These are phyloP conservation scores for Aspergillus taichungensis DNA, from an alignment of 495 filamentous ascomycete species.

Conservation along the genomic window DNA sequence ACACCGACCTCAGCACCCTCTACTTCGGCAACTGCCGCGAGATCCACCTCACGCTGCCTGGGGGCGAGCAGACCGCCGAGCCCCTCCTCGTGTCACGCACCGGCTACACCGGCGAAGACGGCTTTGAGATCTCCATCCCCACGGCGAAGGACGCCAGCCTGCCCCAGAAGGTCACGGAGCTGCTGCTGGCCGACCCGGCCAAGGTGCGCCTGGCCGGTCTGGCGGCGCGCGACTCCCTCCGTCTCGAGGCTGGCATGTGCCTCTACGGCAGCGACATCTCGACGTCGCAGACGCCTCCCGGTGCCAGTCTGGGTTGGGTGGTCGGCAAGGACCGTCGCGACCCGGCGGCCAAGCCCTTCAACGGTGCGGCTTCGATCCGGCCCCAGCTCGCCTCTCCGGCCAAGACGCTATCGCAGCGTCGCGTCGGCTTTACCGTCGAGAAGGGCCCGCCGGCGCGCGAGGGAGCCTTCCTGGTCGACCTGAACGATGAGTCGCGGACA, in stretches of 20 bases:
- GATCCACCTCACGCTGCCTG: slow-evolving; percentile 42
- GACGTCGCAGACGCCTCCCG: slow-evolving; percentile 79
- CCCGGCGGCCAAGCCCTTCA: slow-evolving; percentile 48
- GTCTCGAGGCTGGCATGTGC: slow-evolving; percentile 95
- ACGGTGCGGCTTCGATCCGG: slow-evolving; percentile 66
- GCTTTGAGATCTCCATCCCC: slow-evolving; percentile 89
- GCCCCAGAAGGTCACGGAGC: slow-evolving; percentile 42
- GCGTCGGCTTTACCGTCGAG: slow-evolving; percentile 75
- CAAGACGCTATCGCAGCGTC: slow-evolving; percentile 61
- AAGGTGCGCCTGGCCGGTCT: slow-evolving; percentile 73
- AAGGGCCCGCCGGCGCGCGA: slow-evolving; percentile 81
- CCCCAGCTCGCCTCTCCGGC: slow-evolving; percentile 53
- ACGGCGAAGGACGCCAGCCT: slow-evolving; percentile 30
- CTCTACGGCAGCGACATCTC: slow-evolving; percentile 96
- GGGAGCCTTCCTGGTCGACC: slow-evolving; percentile 68
- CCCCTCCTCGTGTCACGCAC: slow-evolving; percentile 71
- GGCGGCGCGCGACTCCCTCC: slow-evolving; percentile 82
- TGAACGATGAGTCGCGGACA: slow-evolving; percentile 45
- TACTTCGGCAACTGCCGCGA: slow-evolving; percentile 72
- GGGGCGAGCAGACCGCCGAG: slow-evolving; percentile 33
- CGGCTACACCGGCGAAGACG: slow-evolving; percentile 96
- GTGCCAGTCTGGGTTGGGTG: slow-evolving; percentile 77
- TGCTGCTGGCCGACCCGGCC: slow-evolving; percentile 55
- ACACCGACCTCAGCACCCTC: slow-evolving; percentile 53
- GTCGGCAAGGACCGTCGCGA: slow-evolving; percentile 67